phyloP scores from a whole-genome alignment of 768 basidiomycete genomes.

The Myochromella boudieri region DNA sequence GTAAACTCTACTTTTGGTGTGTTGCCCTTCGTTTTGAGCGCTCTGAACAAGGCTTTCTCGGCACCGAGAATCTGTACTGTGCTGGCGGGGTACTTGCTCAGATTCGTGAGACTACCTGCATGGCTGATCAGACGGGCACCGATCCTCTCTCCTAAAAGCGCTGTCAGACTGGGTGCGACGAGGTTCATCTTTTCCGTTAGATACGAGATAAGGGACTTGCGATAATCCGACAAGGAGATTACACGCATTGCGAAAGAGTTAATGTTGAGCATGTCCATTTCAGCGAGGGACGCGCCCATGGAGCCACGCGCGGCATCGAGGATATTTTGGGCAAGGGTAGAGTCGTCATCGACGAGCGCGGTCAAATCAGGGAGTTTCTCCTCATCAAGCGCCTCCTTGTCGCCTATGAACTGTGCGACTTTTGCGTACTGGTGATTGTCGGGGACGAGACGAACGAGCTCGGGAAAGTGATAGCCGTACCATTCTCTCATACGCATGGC shows the following conservation, averaged over 20 bases:
- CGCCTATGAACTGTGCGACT: constrained; percentile 81
- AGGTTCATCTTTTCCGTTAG: constrained; percentile 96
- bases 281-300: constrained; percentile 90
- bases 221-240: constrained; percentile 90
- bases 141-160: constrained; percentile 88
- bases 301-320: constrained; percentile 92
- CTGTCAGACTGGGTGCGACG: constrained; percentile 91
- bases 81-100: constrained; percentile 97
- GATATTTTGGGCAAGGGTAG: constrained; percentile 86
- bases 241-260: constrained; percentile 88
- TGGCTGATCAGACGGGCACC: constrained; percentile 93
- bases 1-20: constrained; percentile 77
- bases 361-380: constrained; percentile 80
- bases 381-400: constrained; percentile 80
- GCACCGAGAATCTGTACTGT: constrained; percentile 98
- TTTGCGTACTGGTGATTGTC: constrained; percentile 95
- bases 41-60: constrained; percentile 96
- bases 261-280: constrained; percentile 96
- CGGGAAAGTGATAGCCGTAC: constrained; percentile 99
- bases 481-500: constrained; percentile 98
- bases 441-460: constrained; percentile 88
- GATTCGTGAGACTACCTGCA: constrained; percentile 93
- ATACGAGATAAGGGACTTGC: constrained; percentile 85
- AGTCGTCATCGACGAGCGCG: constrained; percentile 78
- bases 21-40: constrained; percentile 97